A percentile compares a stretch with the other conserved stretches of the same genome.
Conservation (phyloP, 106 monocot species). For the Triglochin maritima region DNA sequence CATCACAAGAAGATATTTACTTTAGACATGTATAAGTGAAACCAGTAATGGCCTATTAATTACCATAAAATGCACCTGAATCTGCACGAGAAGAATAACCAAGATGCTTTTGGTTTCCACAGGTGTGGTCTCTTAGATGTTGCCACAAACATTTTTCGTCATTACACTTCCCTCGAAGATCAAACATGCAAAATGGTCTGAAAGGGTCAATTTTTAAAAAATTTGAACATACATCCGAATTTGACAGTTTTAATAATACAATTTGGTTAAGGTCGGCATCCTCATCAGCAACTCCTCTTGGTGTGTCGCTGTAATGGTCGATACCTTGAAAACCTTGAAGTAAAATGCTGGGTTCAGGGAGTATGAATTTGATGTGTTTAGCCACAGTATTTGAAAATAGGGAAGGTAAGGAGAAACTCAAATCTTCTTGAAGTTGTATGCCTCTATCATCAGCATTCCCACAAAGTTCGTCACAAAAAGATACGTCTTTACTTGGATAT, state of each 20-base stretch:
- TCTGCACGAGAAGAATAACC: constrained; percentile 1
- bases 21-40: not conserved
- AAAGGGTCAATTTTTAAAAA: constrained; percentile 56
- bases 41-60: not conserved
- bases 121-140: constrained; percentile 26
- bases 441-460: not conserved
- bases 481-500: not conserved
- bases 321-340: not conserved
- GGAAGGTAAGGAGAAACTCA: constrained; percentile 2
- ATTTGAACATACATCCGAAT: constrained; percentile 5
- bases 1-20: constrained; percentile 4
- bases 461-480: not conserved
- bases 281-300: constrained; percentile 5
- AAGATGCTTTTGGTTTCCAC: constrained; percentile 23
- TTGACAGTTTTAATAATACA: constrained; percentile 6
- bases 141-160: constrained; percentile 84
- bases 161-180: constrained; percentile 94
- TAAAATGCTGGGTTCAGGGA: constrained; percentile 10
- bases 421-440: not conserved
- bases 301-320: not conserved
- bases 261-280: not conserved
- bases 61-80: constrained; percentile 24
- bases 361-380: constrained; percentile 20
- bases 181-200: constrained; percentile 88
- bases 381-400: constrained; percentile 30